These are phyloP conservation scores for Botrytis paeoniae DNA, from an alignment of 2,329 filamentous ascomycete genomes.

Conservation along the genomic window DNA sequence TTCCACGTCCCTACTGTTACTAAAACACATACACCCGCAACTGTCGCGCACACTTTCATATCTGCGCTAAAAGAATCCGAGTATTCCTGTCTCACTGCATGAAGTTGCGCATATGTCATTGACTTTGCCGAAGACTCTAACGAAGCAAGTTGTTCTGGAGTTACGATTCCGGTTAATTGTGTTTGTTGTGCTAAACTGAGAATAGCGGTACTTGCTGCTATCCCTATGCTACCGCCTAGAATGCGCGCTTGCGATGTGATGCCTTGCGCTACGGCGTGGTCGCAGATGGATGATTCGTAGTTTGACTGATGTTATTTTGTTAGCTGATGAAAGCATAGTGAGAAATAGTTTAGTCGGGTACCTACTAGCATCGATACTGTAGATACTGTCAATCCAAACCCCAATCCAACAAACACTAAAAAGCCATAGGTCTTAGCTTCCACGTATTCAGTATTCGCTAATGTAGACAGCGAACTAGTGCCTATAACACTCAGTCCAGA, in stretches of 20 bases:
- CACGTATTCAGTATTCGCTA: neutral
- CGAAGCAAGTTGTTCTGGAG: neutral
- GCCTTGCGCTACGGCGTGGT: neutral
- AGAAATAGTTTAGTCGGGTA: neutral
- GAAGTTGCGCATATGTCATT: neutral
- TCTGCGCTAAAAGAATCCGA: conserved; percentile 46
- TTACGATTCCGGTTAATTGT: neutral
- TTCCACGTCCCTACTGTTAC: neutral
- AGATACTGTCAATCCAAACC: neutral
- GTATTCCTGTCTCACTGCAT: neutral
- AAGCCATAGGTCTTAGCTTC: neutral
- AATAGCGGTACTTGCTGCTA: neutral
- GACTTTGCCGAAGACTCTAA: neutral
- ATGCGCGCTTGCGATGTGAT: neutral
- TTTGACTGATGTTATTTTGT: neutral
- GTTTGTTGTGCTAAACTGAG: neutral
- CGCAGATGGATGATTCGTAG: neutral
- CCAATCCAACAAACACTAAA: neutral
- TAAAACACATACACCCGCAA: neutral
- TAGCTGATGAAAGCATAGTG: rapidly evolving
- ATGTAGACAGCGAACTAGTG: neutral
- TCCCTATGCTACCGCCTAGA: neutral
- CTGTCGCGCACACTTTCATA: neutral
- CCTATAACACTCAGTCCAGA: neutral
- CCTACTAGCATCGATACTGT: neutral